Percentiles rank a stretch among this genome's conserved stretches.
Conservation (phyloP, 768 basidiomycete species). For the Termitomyces eurrhizus region DNA sequence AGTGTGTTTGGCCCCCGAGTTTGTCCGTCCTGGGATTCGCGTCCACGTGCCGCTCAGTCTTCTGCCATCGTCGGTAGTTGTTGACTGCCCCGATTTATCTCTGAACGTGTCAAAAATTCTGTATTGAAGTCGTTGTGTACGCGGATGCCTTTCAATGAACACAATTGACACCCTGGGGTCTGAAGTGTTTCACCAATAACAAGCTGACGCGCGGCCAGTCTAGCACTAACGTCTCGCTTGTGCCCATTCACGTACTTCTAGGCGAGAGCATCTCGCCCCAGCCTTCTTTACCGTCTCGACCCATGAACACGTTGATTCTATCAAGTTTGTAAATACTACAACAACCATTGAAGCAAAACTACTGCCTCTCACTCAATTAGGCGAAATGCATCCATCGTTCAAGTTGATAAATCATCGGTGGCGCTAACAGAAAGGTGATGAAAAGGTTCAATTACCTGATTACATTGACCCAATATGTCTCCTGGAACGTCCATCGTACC, state of each 20-base stretch:
- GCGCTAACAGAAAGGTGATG: not conserved
- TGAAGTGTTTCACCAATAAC: not conserved
- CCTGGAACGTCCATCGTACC: not conserved
- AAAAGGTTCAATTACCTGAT: not conserved
- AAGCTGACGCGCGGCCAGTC: not conserved
- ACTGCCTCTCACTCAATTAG: not conserved
- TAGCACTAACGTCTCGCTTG: not conserved
- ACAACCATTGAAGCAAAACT: not conserved
- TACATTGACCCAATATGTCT: not conserved
- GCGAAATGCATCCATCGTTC: not conserved
- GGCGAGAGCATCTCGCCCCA: not conserved
- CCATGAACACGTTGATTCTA: not conserved
- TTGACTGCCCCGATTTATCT: not conserved
- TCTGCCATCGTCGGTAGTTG: not conserved
- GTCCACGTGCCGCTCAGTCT: not conserved
- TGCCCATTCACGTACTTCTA: not conserved
- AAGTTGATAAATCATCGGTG: not conserved
- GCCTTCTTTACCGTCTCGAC: not conserved
- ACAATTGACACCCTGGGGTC: not conserved
- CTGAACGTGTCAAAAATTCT: not conserved
- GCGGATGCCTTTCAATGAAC: not conserved
- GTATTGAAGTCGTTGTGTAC: not conserved
- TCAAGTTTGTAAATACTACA: not conserved
- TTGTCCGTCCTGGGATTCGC: conserved; percentile 26
- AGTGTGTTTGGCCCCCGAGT: conserved; percentile 31